Percentiles rank a stretch among this genome's conserved stretches.
These are phyloP conservation scores for Diaporthe nobilis DNA, from an alignment of 2,329 filamentous ascomycete genomes.

Conservation along the genomic window DNA sequence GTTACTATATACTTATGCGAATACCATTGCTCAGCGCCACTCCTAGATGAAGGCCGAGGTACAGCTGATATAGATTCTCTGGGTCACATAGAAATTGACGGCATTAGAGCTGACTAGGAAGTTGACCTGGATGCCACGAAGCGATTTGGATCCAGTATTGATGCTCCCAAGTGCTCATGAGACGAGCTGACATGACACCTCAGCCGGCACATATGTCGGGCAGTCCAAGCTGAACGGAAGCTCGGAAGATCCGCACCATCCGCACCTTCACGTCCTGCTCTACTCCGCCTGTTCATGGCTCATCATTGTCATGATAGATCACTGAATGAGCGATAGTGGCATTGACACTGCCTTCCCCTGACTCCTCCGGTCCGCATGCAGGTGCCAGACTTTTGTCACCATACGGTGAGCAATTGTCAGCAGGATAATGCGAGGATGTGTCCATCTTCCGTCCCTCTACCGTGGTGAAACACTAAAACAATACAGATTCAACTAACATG, in stretches of 20 bases:
- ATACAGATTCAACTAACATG: background rate
- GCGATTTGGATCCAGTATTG: too few relatives aligned
- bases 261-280: background rate
- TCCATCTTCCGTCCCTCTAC: background rate
- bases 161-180: background rate
- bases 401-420: too few relatives aligned
- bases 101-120: background rate
- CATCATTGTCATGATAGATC: background rate
- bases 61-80: background rate
- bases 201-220: background rate
- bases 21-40: background rate
- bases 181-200: background rate
- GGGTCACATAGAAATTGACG: background rate
- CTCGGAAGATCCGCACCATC: slow-evolving; percentile 3
- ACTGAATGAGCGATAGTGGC: too few relatives aligned
- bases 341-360: background rate
- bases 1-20: background rate
- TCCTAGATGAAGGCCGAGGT: background rate
- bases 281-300: too few relatives aligned
- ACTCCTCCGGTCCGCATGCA: too few relatives aligned
- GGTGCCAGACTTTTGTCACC: background rate
- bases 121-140: background rate
- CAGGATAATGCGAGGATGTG: background rate
- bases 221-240: slow-evolving; percentile 12
- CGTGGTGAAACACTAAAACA: background rate